Evolutionary conservation across 306 rosid genomes (phyloP).

Genomic region (Hylodesmum podocarpum): DNA sequence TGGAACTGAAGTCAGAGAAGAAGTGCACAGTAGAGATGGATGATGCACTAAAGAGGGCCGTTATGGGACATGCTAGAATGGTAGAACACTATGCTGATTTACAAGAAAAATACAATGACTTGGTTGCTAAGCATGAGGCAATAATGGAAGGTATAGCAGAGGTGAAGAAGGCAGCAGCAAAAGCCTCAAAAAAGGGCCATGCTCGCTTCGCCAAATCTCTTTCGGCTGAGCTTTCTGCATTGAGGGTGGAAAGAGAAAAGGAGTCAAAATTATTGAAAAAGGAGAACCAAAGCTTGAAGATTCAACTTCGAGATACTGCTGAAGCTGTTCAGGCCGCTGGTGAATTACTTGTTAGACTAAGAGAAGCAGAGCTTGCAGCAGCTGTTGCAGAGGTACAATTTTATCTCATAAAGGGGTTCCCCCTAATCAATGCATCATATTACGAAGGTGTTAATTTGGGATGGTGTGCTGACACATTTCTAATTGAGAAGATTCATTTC

Average conservation of each 20-base stretch:
- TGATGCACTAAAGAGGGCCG: conserved; percentile 82
- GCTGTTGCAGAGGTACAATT: conserved; percentile 68
- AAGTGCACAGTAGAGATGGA: conserved; percentile 73
- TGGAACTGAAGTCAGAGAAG: conserved; percentile 69
- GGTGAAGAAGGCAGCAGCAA: conserved; percentile 83
- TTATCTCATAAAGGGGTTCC: background rate
- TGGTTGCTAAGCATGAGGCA: conserved; percentile 76
- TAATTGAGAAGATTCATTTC: background rate
- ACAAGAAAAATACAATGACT: conserved; percentile 81
- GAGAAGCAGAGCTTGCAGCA: conserved; percentile 87
- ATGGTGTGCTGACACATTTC: background rate
- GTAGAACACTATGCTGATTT: conserved; percentile 92
- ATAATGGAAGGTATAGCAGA: conserved; percentile 88
- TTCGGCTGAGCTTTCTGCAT: conserved; percentile 83
- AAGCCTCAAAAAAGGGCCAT: conserved; percentile 82
- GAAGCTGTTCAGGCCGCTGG: conserved; percentile 99
- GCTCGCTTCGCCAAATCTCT: conserved; percentile 84
- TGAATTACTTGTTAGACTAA: conserved; percentile 85
- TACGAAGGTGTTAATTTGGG: background rate
- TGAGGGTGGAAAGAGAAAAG: conserved; percentile 85
- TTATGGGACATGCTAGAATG: conserved; percentile 84
- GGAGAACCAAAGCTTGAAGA: conserved; percentile 77
- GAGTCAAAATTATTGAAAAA: conserved; percentile 76
- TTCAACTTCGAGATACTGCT: conserved; percentile 92
- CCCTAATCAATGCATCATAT: background rate